A percentile compares a stretch with the other conserved stretches of the same genome.
These are phyloP conservation scores for Stevia rebaudiana DNA, from an alignment of 140 eudicot genomes.

Conservation along the genomic window DNA sequence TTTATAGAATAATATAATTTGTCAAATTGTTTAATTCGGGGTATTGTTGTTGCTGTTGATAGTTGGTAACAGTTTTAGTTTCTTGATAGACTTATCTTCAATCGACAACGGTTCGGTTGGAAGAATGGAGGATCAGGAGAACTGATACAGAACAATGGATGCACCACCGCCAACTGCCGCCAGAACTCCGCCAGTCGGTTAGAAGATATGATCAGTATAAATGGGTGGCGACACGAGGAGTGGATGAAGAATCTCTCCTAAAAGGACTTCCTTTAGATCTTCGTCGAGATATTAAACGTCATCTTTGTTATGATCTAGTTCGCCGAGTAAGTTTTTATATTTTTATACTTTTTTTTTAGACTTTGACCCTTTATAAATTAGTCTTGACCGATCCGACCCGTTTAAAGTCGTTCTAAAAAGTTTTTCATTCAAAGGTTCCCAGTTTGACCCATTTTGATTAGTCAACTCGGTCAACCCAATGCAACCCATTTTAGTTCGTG, in stretches of 20 bases:
- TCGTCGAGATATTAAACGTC: constrained; percentile 72
- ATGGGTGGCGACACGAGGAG: constrained; percentile 92
- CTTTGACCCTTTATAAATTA: neutral
- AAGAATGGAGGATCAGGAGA: constrained; percentile 85
- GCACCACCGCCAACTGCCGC: constrained; percentile 86
- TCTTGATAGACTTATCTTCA: constrained; percentile 59
- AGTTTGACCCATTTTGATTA: too few species aligned
- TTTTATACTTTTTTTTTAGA: neutral
- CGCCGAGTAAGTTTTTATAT: constrained; percentile 55
- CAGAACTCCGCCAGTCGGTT: constrained; percentile 59
- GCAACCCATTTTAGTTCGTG: too few species aligned
- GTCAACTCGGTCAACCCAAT: too few species aligned
- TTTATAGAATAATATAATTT: neutral
- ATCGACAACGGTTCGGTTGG: constrained; percentile 72
- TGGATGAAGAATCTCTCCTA: constrained; percentile 71
- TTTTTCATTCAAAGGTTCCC: constrained; percentile 52
- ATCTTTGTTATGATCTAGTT: constrained; percentile 74
- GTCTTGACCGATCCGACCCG: neutral
- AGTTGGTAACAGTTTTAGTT: constrained; percentile 10
- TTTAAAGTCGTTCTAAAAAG: neutral
- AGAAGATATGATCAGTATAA: constrained; percentile 76
- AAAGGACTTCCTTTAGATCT: constrained; percentile 75
- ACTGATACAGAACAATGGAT: constrained; percentile 91
- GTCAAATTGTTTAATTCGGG: neutral
- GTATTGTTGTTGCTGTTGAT: neutral